Evolutionary conservation across 805 yeast species (phyloP).

Genomic region (Henningerozyma blattae): DNA sequence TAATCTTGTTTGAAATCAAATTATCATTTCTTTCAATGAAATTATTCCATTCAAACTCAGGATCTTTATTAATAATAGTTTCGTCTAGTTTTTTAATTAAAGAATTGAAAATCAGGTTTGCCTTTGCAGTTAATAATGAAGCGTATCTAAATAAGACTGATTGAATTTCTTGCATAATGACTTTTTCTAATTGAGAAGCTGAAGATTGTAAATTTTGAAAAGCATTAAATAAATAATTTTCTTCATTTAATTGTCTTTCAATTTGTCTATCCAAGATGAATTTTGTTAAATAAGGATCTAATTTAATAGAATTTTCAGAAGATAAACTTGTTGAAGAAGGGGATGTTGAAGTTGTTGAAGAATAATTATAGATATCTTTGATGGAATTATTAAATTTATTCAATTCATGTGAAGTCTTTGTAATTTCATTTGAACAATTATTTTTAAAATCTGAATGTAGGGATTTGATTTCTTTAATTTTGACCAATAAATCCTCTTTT

Average conservation of each 20-base stretch:
- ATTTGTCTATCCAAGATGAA: slow-evolving; percentile 64
- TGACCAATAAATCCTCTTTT: slow-evolving; percentile 64
- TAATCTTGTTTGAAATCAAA: slow-evolving; percentile 51
- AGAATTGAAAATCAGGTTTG: slow-evolving; percentile 55
- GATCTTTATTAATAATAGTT: slow-evolving; percentile 66
- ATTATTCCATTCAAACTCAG: slow-evolving; percentile 80
- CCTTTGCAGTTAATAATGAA: slow-evolving; percentile 57
- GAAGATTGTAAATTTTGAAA: slow-evolving; percentile 76
- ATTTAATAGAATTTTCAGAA: slow-evolving; percentile 26
- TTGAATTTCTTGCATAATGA: slow-evolving; percentile 79
- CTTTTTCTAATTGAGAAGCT: slow-evolving; percentile 79
- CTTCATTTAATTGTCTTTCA: slow-evolving; percentile 67
- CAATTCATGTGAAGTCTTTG: slow-evolving; percentile 48
- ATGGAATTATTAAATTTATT: slow-evolving; percentile 45
- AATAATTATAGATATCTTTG: slow-evolving; percentile 42
- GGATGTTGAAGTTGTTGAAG: too few species aligned
- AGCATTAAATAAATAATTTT: slow-evolving; percentile 80
- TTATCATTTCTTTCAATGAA: slow-evolving; percentile 57
- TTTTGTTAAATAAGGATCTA: slow-evolving; percentile 74
- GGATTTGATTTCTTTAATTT: slow-evolving; percentile 77
- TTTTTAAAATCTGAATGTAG: slow-evolving; percentile 78
- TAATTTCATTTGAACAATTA: slow-evolving; percentile 56
- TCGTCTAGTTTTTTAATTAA: slow-evolving; percentile 52
- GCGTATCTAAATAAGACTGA: slow-evolving; percentile 66
- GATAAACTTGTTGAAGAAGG: too few species aligned